Conservation (phyloP, 2,329 filamentous ascomycete genomes). For the Hypoxylon sp. region DNA sequence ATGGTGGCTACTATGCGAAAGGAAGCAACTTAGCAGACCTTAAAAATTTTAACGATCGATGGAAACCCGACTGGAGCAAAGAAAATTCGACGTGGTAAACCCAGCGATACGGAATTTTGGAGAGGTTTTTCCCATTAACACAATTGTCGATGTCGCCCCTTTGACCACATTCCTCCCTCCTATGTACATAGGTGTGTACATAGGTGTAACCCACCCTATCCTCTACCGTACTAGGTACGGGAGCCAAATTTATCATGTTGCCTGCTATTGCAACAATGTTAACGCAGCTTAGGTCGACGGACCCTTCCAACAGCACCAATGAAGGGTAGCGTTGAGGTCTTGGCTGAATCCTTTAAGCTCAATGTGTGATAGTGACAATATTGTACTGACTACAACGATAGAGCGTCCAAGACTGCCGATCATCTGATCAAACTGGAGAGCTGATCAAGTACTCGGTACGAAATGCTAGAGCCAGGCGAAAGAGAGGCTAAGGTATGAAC, state of each 20-base stretch:
- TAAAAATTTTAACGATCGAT: background rate
- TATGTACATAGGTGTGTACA: background rate
- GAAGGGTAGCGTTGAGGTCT: slow-evolving; percentile 14
- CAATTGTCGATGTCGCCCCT: slow-evolving; percentile 21
- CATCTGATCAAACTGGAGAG: slow-evolving; percentile 8
- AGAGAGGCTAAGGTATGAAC: slow-evolving; percentile 4
- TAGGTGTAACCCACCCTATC: slow-evolving; percentile 12
- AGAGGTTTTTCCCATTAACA: slow-evolving; percentile 28
- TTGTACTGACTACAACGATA: slow-evolving; percentile 32
- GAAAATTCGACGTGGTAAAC: slow-evolving; percentile 19
- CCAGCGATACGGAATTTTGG: slow-evolving; percentile 19
- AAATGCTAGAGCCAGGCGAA: background rate
- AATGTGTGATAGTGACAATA: slow-evolving; percentile 13
- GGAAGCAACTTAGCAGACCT: background rate
- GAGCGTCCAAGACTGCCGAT: slow-evolving; percentile 2
- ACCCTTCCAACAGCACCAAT: slow-evolving; percentile 26
- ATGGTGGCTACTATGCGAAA: slow-evolving; percentile 13
- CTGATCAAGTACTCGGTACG: slow-evolving; percentile 27
- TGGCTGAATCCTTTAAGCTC: slow-evolving; percentile 31
- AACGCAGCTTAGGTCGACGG: slow-evolving; percentile 4
- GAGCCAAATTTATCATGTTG: slow-evolving; percentile 20
- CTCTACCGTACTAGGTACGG: background rate
- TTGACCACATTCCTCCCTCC: slow-evolving; percentile 15
- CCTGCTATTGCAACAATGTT: slow-evolving; percentile 21
- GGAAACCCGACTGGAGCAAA: slow-evolving; percentile 4